Evolutionary conservation across 371 early-diverging fungal genomes (phyloP), one percentile per base, ranked within the genome.

Genomic region (Rhizopus sp.): DNA sequence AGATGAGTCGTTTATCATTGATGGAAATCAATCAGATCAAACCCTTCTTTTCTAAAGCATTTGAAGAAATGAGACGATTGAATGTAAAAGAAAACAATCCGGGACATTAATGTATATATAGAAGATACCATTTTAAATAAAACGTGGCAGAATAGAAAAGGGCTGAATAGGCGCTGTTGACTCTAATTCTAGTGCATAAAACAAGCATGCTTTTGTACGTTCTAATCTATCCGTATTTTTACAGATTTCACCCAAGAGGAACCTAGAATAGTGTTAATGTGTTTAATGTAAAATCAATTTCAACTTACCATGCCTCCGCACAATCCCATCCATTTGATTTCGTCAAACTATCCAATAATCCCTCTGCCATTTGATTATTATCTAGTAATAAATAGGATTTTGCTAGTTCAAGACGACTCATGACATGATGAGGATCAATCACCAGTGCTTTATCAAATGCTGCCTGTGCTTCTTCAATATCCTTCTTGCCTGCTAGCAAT

Each of bases 1-100:
- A 86, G 85, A 86, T 93, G 85, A 89, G 93, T 60, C 89, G 91
- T 57, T 63, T 94, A 52, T 85, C 92, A 13, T 68, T 84, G 3
- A 90, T 91, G 83, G 95, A 95, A 64, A 82, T 95, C 63, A 94
- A 94, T 54, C 93, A 93, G 65, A 90, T 95, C 52, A 81, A 93
- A 29, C 94, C 95, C 0, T 85, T 93, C 66, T 94, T 92, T 70
- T 68, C 84, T 12, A 80, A 74, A 30, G 92, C 92, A 15, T 93
- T 91, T 66, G 76, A 88, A 33, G 84, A 88, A 49, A 73, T 88
- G 63, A 73, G 82, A 32, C 80, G 75, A 67, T 53, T 80, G 46
- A 65, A 68, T 50, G 29, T 67, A 42, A 53, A 57, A 35, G 69
- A 62, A 23, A 23, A 37, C 5, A 37, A 37, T 2, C 7, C 7